Percentiles rank a stretch among this genome's conserved stretches.
Evolutionary conservation across 805 yeast genomes (phyloP).

Genomic region (Kodamaea jinghongensis): DNA sequence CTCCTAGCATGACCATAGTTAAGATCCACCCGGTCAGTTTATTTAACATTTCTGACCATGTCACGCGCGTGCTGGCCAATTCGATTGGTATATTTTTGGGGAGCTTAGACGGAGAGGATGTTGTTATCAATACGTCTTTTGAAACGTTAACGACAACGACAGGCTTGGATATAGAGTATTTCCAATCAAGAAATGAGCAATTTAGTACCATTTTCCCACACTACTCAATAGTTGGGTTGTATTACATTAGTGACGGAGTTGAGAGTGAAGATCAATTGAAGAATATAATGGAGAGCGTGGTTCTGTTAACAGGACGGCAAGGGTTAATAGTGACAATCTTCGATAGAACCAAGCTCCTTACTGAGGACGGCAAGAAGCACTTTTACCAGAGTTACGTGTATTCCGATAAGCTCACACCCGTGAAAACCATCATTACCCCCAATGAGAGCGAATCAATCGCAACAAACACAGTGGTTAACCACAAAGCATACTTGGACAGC

Average conservation of each 20-base stretch:
- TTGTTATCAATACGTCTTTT: constrained; percentile 25
- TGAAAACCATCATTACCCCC: constrained; percentile 19
- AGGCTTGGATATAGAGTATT: constrained; percentile 22
- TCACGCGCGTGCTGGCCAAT: constrained; percentile 18
- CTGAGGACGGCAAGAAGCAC: not conserved
- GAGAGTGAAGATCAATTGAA: not conserved
- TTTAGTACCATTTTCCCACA: constrained; percentile 28
- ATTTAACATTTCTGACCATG: constrained; percentile 30
- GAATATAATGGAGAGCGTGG: constrained; percentile 3
- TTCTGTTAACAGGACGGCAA: not conserved
- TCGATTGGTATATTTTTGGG: constrained; percentile 33
- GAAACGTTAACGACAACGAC: constrained; percentile 21
- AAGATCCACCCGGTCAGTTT: constrained; percentile 25
- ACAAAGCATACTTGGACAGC: constrained; percentile 22
- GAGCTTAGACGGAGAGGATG: constrained; percentile 7
- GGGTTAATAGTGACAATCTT: constrained; percentile 4
- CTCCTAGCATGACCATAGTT: not conserved
- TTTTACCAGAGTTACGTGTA: constrained; percentile 4
- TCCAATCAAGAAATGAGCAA: constrained; percentile 26
- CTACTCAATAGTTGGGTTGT: constrained; percentile 29
- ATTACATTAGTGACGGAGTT: constrained; percentile 15
- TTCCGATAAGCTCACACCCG: not conserved
- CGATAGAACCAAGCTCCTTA: not conserved
- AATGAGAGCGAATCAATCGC: constrained; percentile 34
- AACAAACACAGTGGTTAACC: constrained; percentile 28